These are phyloP conservation scores for Clitopilus hobsonii DNA, from an alignment of 768 basidiomycete genomes.

Conservation along the genomic window DNA sequence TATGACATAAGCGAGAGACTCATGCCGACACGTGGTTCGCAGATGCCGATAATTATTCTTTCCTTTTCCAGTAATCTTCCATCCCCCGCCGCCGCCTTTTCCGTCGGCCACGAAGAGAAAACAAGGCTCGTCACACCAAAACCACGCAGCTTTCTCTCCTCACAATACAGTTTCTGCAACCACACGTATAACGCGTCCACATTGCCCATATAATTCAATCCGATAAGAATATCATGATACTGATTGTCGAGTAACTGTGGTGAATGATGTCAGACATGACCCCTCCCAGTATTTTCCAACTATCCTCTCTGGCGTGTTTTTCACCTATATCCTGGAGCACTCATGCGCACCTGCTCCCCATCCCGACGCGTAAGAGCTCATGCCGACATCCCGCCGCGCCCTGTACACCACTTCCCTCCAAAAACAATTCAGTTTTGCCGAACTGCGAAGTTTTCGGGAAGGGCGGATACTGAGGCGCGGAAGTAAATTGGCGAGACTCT, in stretches of 20 bases:
- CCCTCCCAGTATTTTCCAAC: background rate
- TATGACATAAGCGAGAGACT: background rate
- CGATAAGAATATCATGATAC: background rate
- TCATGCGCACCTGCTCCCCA: no score
- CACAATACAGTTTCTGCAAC: background rate
- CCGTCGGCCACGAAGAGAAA: background rate
- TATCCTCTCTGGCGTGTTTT: no score
- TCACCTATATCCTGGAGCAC: no score
- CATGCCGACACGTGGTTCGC: background rate
- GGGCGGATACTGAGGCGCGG: no score
- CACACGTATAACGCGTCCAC: no score
- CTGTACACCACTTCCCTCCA: no score
- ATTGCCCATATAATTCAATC: no score
- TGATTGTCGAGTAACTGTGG: background rate
- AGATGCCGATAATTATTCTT: background rate
- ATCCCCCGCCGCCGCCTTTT: background rate
- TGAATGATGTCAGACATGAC: background rate
- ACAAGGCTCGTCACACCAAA: background rate
- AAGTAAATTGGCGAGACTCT: no score
- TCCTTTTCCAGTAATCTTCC: background rate
- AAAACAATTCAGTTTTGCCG: no score
- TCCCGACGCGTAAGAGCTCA: no score
- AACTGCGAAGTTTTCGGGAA: no score
- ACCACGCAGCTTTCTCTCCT: background rate
- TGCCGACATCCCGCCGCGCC: no score